Evolutionary conservation across 2,329 filamentous ascomycete species (phyloP).

Genomic region (Calonectria leucothoes): DNA sequence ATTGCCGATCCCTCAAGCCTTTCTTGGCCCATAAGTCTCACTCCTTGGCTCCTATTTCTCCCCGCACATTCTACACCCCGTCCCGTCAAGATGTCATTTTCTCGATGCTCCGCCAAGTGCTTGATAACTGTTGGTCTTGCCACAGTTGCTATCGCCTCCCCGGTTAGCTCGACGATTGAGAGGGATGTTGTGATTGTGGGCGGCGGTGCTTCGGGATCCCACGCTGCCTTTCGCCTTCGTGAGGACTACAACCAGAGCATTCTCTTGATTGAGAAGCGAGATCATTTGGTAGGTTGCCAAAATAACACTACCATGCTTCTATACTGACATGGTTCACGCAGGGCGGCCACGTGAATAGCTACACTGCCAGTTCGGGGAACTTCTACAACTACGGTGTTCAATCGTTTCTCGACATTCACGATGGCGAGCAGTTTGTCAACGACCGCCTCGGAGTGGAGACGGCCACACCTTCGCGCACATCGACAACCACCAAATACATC

Average conservation of each 20-base stretch:
- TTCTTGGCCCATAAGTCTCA: constrained; percentile 1
- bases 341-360: constrained; percentile 63
- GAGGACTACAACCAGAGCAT: constrained; percentile 49
- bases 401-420: constrained; percentile 50
- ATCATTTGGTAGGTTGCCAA: constrained; percentile 41
- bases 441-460: constrained; percentile 52
- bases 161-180: constrained; percentile 1
- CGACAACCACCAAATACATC: constrained; percentile 46
- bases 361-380: constrained; percentile 53
- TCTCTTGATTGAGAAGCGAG: constrained; percentile 50
- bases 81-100: background rate
- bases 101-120: constrained; percentile 9
- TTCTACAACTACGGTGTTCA: constrained; percentile 52
- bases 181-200: constrained; percentile 51
- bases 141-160: constrained; percentile 11
- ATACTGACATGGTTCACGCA: constrained; percentile 33
- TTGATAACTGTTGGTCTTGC: constrained; percentile 18
- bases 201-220: constrained; percentile 50
- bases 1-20: background rate
- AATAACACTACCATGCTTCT: too few relatives aligned
- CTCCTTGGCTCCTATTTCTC: background rate
- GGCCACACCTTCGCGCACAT: constrained; percentile 33
- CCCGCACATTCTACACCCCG: background rate
- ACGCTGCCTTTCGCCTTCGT: constrained; percentile 50
- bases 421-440: constrained; percentile 56